A percentile compares a stretch with the other conserved stretches of the same genome.
phyloP scores from a whole-genome alignment of 768 basidiomycete species.

The Nidularia sp. region DNA sequence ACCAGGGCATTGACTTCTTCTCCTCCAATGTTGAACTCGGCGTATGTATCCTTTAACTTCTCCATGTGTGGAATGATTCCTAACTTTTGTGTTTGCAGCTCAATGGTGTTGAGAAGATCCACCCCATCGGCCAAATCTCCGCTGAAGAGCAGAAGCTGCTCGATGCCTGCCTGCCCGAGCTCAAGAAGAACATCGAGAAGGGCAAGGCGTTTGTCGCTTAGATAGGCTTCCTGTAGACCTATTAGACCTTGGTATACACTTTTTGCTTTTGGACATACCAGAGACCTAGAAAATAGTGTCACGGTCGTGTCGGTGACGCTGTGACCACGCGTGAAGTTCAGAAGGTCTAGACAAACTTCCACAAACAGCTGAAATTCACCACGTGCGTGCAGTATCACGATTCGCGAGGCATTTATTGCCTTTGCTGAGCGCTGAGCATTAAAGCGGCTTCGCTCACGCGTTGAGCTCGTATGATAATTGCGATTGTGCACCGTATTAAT shows the following conservation, averaged over 20 bases:
- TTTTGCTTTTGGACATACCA: too few relatives aligned
- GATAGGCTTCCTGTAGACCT: neutral
- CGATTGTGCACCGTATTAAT: too few relatives aligned
- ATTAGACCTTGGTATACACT: too few relatives aligned
- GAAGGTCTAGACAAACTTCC: too few relatives aligned
- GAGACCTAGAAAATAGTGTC: too few relatives aligned
- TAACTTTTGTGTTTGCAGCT: constrained; percentile 31
- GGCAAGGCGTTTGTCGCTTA: constrained; percentile 73
- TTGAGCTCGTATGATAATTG: too few relatives aligned
- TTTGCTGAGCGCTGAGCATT: neutral
- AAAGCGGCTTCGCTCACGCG: too few relatives aligned
- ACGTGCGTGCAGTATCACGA: too few relatives aligned
- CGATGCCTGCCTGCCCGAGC: constrained; percentile 82
- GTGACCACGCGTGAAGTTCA: too few relatives aligned
- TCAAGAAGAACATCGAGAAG: constrained; percentile 99
- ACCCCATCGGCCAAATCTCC: constrained; percentile 76
- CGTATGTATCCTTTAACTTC: constrained; percentile 43
- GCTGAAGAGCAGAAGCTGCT: constrained; percentile 83
- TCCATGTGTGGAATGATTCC: neutral
- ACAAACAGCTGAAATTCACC: too few relatives aligned
- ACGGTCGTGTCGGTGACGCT: too few relatives aligned
- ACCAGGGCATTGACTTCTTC: constrained; percentile 92
- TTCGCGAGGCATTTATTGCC: neutral
- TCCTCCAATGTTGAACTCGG: constrained; percentile 92
- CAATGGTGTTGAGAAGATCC: constrained; percentile 91